A percentile compares a stretch with the other conserved stretches of the same genome.
phyloP scores from a whole-genome alignment of 108 stramenopile genomes.

The Halocafeteria seosinensis region DNA sequence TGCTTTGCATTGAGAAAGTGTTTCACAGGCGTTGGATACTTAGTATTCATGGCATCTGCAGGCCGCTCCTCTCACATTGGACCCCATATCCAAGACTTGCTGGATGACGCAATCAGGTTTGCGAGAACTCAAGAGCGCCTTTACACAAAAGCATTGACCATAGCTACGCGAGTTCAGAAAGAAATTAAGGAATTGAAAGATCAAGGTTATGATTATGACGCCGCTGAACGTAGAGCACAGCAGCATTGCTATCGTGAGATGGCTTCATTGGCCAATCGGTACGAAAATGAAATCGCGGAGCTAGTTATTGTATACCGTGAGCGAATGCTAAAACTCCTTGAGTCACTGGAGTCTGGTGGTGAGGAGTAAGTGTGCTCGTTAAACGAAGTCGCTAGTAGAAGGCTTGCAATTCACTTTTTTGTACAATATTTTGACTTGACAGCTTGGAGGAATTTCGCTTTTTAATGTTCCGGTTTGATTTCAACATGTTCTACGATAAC shows the following conservation, averaged over 20 bases:
- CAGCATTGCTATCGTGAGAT: too few relatives aligned
- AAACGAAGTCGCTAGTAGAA: too few relatives aligned
- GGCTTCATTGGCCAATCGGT: slow-evolving; percentile 18
- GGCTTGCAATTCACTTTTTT: too few relatives aligned
- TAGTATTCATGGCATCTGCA: too few relatives aligned
- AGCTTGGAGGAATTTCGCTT: slow-evolving; percentile 27
- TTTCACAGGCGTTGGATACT: too few relatives aligned
- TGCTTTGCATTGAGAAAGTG: too few relatives aligned
- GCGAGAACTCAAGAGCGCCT: background rate
- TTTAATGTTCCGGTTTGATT: slow-evolving; percentile 36
- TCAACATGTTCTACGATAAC: slow-evolving; percentile 24
- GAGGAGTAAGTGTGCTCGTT: too few relatives aligned
- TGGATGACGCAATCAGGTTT: background rate
- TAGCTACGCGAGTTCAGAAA: background rate
- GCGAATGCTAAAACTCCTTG: slow-evolving; percentile 3
- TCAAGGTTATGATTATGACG: too few relatives aligned
- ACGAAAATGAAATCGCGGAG: background rate
- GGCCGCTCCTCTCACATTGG: background rate
- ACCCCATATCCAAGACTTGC: background rate
- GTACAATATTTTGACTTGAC: background rate
- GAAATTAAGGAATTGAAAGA: slow-evolving; percentile 9
- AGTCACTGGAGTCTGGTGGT: background rate
- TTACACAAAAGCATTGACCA: background rate
- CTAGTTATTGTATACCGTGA: background rate
- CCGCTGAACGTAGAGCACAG: too few relatives aligned